A percentile compares a stretch with the other conserved stretches of the same genome.
phyloP scores from a whole-genome alignment of 1,139 yeast species.

The Saccharomyces hybrid region DNA sequence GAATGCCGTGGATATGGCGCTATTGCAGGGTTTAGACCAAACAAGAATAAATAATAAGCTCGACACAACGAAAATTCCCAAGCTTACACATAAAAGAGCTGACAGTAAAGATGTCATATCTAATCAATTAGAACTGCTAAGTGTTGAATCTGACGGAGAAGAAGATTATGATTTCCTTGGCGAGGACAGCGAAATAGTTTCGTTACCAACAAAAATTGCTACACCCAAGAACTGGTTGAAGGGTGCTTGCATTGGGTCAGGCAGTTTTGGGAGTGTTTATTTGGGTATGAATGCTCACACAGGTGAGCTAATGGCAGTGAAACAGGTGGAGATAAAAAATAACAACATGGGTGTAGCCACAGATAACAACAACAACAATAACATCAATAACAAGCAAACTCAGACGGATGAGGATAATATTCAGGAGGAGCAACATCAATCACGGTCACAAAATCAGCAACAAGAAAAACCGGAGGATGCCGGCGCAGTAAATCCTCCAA shows the following conservation, averaged over 20 bases:
- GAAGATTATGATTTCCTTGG: slow-evolving; percentile 26
- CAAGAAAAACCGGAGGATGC: slow-evolving; percentile 7
- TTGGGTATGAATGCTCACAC: slow-evolving; percentile 87
- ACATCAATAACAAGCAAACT: slow-evolving; percentile 9
- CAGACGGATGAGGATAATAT: slow-evolving; percentile 5
- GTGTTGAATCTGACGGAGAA: slow-evolving; percentile 3
- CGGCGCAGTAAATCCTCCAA: slow-evolving; percentile 29
- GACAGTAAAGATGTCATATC: not conserved
- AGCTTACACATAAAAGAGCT: not conserved
- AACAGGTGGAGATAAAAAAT: slow-evolving; percentile 69
- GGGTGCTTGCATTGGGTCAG: slow-evolving; percentile 90
- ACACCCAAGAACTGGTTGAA: slow-evolving; percentile 74
- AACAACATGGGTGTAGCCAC: slow-evolving; percentile 17
- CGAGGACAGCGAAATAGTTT: slow-evolving; percentile 22
- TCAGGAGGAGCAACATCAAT: not conserved
- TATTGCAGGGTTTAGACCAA: slow-evolving; percentile 25
- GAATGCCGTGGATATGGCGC: slow-evolving; percentile 52
- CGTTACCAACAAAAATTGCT: slow-evolving; percentile 30
- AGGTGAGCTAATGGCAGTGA: slow-evolving; percentile 95
- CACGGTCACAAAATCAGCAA: not conserved
- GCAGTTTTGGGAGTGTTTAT: slow-evolving; percentile 90
- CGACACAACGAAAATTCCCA: not conserved
- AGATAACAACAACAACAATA: slow-evolving; percentile 6
- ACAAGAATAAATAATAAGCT: not conserved
- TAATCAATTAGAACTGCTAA: slow-evolving; percentile 1